phyloP scores from a whole-genome alignment of 2,329 filamentous ascomycete genomes.

The Aspergillus uvarum region DNA sequence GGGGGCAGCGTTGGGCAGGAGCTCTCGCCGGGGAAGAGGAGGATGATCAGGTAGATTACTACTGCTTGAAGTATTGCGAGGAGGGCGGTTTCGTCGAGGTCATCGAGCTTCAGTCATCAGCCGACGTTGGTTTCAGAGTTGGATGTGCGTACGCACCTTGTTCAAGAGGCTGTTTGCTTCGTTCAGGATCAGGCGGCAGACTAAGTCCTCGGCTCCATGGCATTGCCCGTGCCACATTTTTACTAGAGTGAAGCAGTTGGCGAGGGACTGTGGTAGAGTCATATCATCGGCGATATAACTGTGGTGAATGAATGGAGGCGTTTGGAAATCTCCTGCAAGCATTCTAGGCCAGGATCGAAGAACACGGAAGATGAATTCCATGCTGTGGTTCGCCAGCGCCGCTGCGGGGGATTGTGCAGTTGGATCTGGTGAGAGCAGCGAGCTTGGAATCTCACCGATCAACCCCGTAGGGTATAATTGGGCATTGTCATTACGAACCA shows the following conservation, averaged over 20 bases:
- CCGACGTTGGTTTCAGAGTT: no score
- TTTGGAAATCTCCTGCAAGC: constrained; percentile 5
- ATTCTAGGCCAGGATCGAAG: constrained; percentile 5
- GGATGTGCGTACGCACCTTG: not conserved
- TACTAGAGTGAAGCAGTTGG: constrained; percentile 1
- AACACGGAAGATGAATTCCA: constrained; percentile 8
- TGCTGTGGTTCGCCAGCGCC: constrained; percentile 6
- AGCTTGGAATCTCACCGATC: no score
- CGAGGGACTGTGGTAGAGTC: not conserved
- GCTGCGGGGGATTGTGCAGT: no score
- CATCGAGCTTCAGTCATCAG: not conserved
- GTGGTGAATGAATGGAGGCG: constrained; percentile 1
- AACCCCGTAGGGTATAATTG: no score
- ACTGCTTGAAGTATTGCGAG: constrained; percentile 4
- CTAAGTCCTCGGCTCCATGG: constrained; percentile 3
- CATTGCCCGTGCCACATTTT: constrained; percentile 8
- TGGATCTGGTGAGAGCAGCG: no score
- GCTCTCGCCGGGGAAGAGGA: not conserved
- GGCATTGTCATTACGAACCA: no score
- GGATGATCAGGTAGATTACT: constrained; percentile 1
- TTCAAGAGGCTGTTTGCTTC: not conserved
- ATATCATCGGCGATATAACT: not conserved
- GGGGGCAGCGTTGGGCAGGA: not conserved
- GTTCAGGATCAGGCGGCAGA: not conserved
- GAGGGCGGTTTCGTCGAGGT: not conserved